Evolutionary conservation across 1,284 basidiomycete genomes (phyloP), one percentile per base, ranked within the genome.

Genomic region (Phlebopus sp.): DNA sequence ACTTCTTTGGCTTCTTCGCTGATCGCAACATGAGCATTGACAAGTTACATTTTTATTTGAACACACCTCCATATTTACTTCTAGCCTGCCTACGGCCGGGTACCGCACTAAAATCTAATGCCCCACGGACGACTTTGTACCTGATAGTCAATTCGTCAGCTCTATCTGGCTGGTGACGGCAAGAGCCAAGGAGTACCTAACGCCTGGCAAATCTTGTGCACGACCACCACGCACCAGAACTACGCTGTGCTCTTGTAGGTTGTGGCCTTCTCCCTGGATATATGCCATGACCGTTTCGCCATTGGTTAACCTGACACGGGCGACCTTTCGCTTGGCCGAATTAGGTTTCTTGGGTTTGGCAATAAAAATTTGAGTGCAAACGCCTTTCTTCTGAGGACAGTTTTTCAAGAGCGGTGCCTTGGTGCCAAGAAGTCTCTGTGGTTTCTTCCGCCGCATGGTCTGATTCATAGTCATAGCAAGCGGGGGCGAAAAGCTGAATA

Each of bases 301-400:
- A 29, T 89, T 96, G 29, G 86, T 82, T 42, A 99, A 76, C 74
- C 96, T 96, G 57, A 99, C 87, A 64, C 92, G 82, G 36, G 94
- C 94, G 51, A 98, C 92, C 73, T 98, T 99, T 54, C 97, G 90
- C 63, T 97, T 93, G 37, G 95, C 95, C 36, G 96, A 99, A 72
- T 99, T 99, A 55, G 97, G 97, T 68, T 99, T 99, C 76, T 95
- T 97, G 19, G 97, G 97, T n/a, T n/a, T 64, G 90, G 93, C 58
- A 38, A 84, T 90, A 68, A 89, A 88, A 19, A 97, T 82, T 56
- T 86, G 82, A 25, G 85, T 81, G 64, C 91, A 90, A 50, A 97
- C 92, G 31, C 90, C 94, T 67, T 96, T 97, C 59, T 84, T 84
- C 71, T 97, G 93, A 10, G 86, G 89, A 63, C 81, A 86, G 27